Percentiles rank a stretch among this genome's conserved stretches.
These are phyloP conservation scores for Lipomyces lipofer DNA, from an alignment of 805 yeast species.

Conservation along the genomic window DNA sequence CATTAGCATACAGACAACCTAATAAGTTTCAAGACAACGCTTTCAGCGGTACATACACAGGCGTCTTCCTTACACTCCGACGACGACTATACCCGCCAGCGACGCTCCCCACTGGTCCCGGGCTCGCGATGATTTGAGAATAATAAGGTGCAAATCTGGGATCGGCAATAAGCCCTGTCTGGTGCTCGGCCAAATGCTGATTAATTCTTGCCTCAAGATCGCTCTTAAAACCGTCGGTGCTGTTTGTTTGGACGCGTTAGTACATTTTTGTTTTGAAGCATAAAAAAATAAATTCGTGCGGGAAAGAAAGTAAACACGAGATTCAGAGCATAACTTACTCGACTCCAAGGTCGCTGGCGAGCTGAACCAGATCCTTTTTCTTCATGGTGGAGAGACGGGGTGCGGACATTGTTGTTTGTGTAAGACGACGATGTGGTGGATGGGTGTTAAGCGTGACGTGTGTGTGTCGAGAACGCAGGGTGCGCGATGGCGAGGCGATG, in stretches of 20 bases:
- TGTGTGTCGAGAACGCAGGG: background rate
- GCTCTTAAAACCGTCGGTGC: conserved; percentile 36
- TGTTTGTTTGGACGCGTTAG: conserved; percentile 3
- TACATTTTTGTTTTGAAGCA: no score
- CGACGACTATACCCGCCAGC: conserved; percentile 11
- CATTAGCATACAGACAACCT: background rate
- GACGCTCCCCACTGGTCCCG: conserved; percentile 15
- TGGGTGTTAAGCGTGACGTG: no score
- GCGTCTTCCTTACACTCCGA: conserved; percentile 14
- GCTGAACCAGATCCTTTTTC: conserved; percentile 42
- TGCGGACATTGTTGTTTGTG: conserved; percentile 6
- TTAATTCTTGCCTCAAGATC: conserved; percentile 38
- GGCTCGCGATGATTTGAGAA: conserved; percentile 16
- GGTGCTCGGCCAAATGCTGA: conserved; percentile 27
- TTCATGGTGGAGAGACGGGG: conserved; percentile 40
- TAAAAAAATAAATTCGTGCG: background rate
- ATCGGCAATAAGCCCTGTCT: conserved; percentile 25
- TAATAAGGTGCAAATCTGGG: conserved; percentile 32
- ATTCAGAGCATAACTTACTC: conserved; percentile 38
- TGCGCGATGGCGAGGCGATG: background rate
- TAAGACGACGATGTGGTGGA: background rate
- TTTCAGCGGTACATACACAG: conserved; percentile 30
- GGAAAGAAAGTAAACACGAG: no score
- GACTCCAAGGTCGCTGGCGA: conserved; percentile 43
- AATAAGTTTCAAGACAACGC: background rate